Evolutionary conservation across 306 rosid species (phyloP), one percentile per base, ranked within the genome.

Genomic region (Ceratonia siliqua): DNA sequence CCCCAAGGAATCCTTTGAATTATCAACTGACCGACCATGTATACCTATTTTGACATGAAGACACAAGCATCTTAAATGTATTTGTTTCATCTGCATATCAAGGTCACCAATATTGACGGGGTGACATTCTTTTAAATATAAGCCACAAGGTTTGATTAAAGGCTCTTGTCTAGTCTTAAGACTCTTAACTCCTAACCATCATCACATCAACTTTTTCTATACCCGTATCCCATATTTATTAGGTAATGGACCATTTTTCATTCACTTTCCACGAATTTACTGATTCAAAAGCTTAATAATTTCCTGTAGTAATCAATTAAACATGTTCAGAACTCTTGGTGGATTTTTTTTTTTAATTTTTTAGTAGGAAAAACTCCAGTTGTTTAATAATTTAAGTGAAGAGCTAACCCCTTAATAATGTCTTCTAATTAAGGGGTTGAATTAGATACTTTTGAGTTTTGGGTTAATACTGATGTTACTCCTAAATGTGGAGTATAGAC

Each of bases 21-120:
- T 4, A 55, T 81, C 38, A 64, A 64, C 20, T 71, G 39, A 63
- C 74, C 64, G 65, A 71, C 78, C 81, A 27, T 70, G 28, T 72
- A 15, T 70, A 13, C 49, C n/a, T 70, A 9, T 59, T 70, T 79
- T 72, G 68, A 72, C 74, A 17, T 32, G 9, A 72, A 71, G 57
- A 62, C n/a, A n/a, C 72, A 73, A 74, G 15, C 22, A 28, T 58
- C 72, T 68, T 74, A 56, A 79, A 65, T 72, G 54, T 55, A 48
- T n/a, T n/a, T 14, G 5, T 36, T 17, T 38, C 57, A 78, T 5
- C 20, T 43, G 43, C 57, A 13, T 30, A 67, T 57, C 32, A 62
- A 41, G 4, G 20, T 25, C 63, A 65, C 58, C 64, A 66, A 53
- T 7, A 10, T 71, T 36, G 68, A 64, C 48, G 39, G 30, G 20